Conservation (phyloP, 2,329 filamentous ascomycete species). For the Aspergillus ochraceoroseus region DNA sequence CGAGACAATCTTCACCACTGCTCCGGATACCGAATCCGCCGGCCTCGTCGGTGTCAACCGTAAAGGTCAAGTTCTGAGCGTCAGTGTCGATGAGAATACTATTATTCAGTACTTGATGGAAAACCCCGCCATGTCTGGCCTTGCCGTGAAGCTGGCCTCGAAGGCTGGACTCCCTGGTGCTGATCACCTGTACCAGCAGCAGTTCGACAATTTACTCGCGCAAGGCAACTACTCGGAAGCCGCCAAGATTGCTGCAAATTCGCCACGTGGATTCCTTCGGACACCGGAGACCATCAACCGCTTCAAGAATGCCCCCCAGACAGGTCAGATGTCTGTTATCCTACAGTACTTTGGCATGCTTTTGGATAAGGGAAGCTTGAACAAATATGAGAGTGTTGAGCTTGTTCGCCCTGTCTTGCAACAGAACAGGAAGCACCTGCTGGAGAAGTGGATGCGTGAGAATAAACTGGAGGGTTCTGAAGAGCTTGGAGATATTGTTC, state of each 20-base stretch:
- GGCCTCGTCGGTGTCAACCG: constrained; percentile 95
- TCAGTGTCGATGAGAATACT: constrained; percentile 85
- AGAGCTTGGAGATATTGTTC: constrained; percentile 90
- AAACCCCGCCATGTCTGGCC: constrained; percentile 87
- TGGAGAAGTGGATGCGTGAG: constrained; percentile 97
- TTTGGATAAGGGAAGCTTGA: constrained; percentile 88
- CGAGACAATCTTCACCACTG: constrained; percentile 97
- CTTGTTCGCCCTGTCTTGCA: constrained; percentile 85
- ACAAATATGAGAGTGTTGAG: constrained; percentile 90
- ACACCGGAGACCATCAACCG: constrained; percentile 93
- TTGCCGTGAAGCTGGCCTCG: constrained; percentile 94
- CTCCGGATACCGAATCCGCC: constrained; percentile 72
- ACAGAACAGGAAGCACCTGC: constrained; percentile 88
- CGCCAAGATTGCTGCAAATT: constrained; percentile 94
- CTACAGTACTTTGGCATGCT: constrained; percentile 97
- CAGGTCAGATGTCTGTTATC: constrained; percentile 73
- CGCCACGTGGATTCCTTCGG: constrained; percentile 88
- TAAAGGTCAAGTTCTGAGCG: constrained; percentile 92
- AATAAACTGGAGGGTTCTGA: constrained; percentile 95
- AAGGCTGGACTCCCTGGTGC: constrained; percentile 89
- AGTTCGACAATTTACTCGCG: constrained; percentile 83
- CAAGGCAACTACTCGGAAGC: constrained; percentile 79
- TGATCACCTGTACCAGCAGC: constrained; percentile 84
- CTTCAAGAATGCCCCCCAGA: constrained; percentile 81
- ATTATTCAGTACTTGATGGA: constrained; percentile 93